A percentile compares a stretch with the other conserved stretches of the same genome.
Conservation (phyloP, 768 basidiomycete genomes). For the Podaxis sp. region DNA sequence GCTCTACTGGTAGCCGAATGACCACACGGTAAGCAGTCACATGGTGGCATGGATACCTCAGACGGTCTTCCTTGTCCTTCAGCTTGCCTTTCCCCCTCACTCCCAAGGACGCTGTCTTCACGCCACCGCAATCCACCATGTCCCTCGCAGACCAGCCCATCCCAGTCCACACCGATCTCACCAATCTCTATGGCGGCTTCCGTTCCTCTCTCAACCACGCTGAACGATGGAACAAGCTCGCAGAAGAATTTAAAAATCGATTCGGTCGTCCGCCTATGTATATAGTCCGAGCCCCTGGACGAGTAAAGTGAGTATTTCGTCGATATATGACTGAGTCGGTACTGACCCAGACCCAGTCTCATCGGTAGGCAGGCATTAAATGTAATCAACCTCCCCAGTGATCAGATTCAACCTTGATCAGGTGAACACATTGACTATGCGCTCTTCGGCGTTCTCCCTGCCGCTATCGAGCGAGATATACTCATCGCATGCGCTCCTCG, state of each 20-base stretch:
- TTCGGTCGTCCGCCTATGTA: constrained; percentile 67
- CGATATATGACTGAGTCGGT: not conserved
- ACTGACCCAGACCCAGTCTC: constrained; percentile 23
- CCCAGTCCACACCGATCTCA: constrained; percentile 56
- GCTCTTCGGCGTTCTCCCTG: constrained; percentile 78
- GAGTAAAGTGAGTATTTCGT: constrained; percentile 59
- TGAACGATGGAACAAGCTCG: constrained; percentile 58
- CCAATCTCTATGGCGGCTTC: constrained; percentile 49
- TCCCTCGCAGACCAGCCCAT: constrained; percentile 48
- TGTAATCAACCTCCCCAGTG: not conserved
- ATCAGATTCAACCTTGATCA: constrained; percentile 20
- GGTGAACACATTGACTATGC: constrained; percentile 86
- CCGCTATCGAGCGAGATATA: constrained; percentile 83
- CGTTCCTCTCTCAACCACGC: constrained; percentile 53
- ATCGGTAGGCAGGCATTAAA: constrained; percentile 30
- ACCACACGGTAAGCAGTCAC: not conserved
- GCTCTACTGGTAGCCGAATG: no score
- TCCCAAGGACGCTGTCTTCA: not conserved
- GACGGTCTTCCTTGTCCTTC: not conserved
- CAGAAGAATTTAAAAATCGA: constrained; percentile 53
- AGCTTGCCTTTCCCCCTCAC: not conserved
- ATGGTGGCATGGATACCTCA: not conserved
- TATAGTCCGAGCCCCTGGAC: constrained; percentile 74
- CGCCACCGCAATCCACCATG: constrained; percentile 28
- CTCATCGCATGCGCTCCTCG: constrained; percentile 70